These are phyloP conservation scores for Zasmidium cellare DNA, from an alignment of 2,329 filamentous ascomycete species.

Conservation along the genomic window DNA sequence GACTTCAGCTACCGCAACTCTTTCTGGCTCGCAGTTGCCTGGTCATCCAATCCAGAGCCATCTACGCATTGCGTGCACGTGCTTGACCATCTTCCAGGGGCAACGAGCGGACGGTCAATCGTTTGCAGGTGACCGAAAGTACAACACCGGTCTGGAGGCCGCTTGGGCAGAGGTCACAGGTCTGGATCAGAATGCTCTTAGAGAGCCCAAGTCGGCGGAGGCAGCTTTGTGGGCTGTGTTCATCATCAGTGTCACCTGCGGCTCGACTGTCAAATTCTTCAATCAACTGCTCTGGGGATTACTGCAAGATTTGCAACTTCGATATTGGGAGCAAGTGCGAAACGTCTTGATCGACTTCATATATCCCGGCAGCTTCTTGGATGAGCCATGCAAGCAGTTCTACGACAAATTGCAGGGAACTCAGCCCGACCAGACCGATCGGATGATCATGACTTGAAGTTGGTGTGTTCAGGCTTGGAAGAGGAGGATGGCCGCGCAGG, in stretches of 20 bases:
- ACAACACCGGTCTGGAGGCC: constrained; percentile 31
- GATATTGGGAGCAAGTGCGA: constrained; percentile 34
- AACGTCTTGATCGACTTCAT: constrained; percentile 35
- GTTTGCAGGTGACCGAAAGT: constrained; percentile 30
- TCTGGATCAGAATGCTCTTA: constrained; percentile 29
- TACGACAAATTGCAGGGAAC: constrained; percentile 25
- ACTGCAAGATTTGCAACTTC: constrained; percentile 30
- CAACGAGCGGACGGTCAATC: constrained; percentile 29
- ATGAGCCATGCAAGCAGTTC: constrained; percentile 33
- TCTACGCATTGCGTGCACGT: constrained; percentile 34
- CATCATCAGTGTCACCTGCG: constrained; percentile 36
- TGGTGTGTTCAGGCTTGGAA: background rate
- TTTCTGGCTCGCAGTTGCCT: constrained; percentile 12
- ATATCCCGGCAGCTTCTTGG: constrained; percentile 35
- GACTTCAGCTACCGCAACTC: constrained; percentile 22
- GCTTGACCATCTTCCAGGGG: constrained; percentile 35
- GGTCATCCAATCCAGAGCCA: constrained; percentile 33
- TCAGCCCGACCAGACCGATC: background rate
- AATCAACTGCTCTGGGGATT: constrained; percentile 23
- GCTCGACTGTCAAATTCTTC: constrained; percentile 26
- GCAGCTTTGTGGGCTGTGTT: constrained; percentile 35
- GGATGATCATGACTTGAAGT: background rate
- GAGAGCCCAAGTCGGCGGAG: constrained; percentile 33
- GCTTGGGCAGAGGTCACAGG: constrained; percentile 33
- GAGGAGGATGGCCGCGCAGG: background rate